Evolutionary conservation across 306 rosid species (phyloP).

Genomic region (Fagus sylvatica): DNA sequence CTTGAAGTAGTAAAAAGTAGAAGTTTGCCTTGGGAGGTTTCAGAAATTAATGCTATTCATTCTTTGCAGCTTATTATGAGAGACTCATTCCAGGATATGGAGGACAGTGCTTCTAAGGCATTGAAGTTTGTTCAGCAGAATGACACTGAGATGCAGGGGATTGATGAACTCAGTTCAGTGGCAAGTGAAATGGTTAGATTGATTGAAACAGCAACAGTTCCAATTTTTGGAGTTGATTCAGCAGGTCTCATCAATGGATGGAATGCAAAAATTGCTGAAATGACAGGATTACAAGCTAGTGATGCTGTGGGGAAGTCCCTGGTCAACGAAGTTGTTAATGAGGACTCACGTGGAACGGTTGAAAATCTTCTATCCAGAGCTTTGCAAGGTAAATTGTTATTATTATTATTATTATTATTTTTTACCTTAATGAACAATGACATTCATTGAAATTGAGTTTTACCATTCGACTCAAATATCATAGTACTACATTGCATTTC

Average conservation of each 20-base stretch:
- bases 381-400: conserved; percentile 54
- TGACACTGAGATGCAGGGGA: conserved; percentile 33
- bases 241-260: conserved; percentile 76
- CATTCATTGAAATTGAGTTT: neutral
- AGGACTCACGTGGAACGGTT: conserved; percentile 49
- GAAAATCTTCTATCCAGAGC: conserved; percentile 48
- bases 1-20: conserved; percentile 69
- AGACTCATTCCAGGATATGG: conserved; percentile 53
- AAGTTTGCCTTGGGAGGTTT: conserved; percentile 79
- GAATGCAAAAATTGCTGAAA: conserved; percentile 69
- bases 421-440: neutral
- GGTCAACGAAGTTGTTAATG: conserved; percentile 56
- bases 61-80: conserved; percentile 74
- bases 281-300: conserved; percentile 53
- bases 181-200: conserved; percentile 83
- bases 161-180: conserved; percentile 66
- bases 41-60: conserved; percentile 80
- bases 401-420: neutral
- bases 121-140: conserved; percentile 17
- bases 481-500: neutral
- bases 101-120: conserved; percentile 40
- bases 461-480: conserved; percentile 16
- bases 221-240: conserved; percentile 76
- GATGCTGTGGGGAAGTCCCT: conserved; percentile 74
- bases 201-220: conserved; percentile 84